A percentile compares a stretch with the other conserved stretches of the same genome.
Evolutionary conservation across 345 rosid species (phyloP).

Genomic region (Alliaria petiolata): DNA sequence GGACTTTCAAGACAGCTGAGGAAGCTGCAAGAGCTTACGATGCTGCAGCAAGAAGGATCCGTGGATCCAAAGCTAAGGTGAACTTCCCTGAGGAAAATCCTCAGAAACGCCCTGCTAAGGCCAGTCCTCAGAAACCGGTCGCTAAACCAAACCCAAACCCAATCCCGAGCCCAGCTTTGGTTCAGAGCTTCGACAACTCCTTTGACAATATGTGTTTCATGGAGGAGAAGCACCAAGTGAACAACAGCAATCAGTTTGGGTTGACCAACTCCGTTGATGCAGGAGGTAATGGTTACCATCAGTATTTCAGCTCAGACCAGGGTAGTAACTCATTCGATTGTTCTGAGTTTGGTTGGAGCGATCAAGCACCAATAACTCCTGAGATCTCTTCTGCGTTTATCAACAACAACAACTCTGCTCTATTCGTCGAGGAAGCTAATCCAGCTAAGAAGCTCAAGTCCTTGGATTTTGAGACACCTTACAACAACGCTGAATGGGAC

Average conservation of each 20-base stretch:
- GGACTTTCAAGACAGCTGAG: slow-evolving; percentile 94
- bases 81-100: slow-evolving; percentile 62
- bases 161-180: slow-evolving; percentile 15
- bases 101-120: slow-evolving; percentile 41
- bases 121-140: slow-evolving; percentile 34
- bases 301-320: slow-evolving; percentile 74
- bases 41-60: slow-evolving; percentile 71
- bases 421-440: slow-evolving; percentile 50
- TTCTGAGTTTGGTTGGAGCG: slow-evolving; percentile 80
- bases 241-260: slow-evolving; percentile 43
- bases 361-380: slow-evolving; percentile 66
- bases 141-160: slow-evolving; percentile 32
- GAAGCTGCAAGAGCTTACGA: slow-evolving; percentile 96
- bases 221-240: slow-evolving; percentile 66
- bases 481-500: slow-evolving; percentile 62
- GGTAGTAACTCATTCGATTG: slow-evolving; percentile 83
- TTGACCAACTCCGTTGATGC: slow-evolving; percentile 33
- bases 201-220: slow-evolving; percentile 38
- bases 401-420: slow-evolving; percentile 39
- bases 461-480: slow-evolving; percentile 41
- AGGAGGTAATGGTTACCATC: slow-evolving; percentile 28
- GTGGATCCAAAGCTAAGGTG: slow-evolving; percentile 73
- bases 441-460: slow-evolving; percentile 63
- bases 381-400: slow-evolving; percentile 67
- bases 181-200: slow-evolving; percentile 36